Percentiles rank a stretch among this genome's conserved stretches.
Conservation (phyloP, 306 rosid genomes). For the Medicago ruthenica region DNA sequence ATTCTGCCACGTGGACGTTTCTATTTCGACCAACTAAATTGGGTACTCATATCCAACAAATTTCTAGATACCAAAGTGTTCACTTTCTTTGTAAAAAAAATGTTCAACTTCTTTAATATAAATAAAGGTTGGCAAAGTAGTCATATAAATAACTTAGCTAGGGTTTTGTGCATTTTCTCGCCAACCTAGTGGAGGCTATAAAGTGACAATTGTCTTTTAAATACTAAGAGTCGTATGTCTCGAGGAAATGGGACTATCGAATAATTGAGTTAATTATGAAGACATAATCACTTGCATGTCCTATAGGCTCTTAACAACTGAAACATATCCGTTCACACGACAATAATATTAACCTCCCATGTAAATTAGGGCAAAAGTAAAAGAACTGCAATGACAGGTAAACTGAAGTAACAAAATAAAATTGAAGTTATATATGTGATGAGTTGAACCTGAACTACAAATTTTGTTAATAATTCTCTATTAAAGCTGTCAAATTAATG, state of each 20-base stretch:
- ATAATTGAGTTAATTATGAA: slow-evolving; percentile 28
- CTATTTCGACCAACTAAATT: too few species aligned
- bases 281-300: slow-evolving; percentile 25
- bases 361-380: too few species aligned
- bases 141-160: too few species aligned
- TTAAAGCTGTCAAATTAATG: neutral
- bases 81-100: too few species aligned
- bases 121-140: too few species aligned
- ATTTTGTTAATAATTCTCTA: neutral
- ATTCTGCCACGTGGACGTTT: too few species aligned
- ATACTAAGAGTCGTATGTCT: slow-evolving; percentile 42
- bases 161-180: slow-evolving; percentile 20
- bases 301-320: neutral
- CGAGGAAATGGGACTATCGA: slow-evolving; percentile 44
- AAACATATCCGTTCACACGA: neutral
- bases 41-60: too few species aligned
- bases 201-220: slow-evolving; percentile 35
- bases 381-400: neutral
- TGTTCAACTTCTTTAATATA: too few species aligned
- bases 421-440: neutral
- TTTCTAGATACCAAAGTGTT: too few species aligned
- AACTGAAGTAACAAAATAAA: slow-evolving; percentile 3
- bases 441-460: slow-evolving; percentile 8
- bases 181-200: slow-evolving; percentile 49
- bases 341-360: too few species aligned